Percentiles rank a stretch among this genome's conserved stretches.
Evolutionary conservation across 257 asterid species (phyloP).

Genomic region (Anisodus tanguticus): DNA sequence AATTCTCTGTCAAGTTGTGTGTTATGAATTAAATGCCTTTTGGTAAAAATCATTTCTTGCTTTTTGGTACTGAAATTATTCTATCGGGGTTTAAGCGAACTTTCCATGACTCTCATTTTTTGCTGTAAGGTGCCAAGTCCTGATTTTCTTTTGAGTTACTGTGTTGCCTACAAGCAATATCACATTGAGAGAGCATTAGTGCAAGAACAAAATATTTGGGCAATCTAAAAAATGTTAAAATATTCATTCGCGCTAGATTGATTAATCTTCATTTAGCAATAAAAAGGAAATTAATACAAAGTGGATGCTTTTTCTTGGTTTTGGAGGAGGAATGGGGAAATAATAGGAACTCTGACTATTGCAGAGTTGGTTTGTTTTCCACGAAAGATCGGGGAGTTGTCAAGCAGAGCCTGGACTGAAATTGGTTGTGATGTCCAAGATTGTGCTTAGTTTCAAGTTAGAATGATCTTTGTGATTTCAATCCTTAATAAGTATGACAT

Average conservation of each 20-base stretch:
- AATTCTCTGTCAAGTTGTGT: neutral
- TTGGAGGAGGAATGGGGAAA: neutral
- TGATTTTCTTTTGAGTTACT: neutral
- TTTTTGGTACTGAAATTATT: too few species aligned
- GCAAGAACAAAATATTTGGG: neutral
- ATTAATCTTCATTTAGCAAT: neutral
- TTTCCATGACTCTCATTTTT: neutral
- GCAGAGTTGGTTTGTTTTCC: neutral
- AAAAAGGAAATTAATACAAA: neutral
- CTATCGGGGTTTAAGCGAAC: neutral
- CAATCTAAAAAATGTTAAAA: neutral
- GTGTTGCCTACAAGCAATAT: neutral
- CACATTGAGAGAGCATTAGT: neutral
- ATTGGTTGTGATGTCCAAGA: neutral
- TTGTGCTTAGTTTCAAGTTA: neutral
- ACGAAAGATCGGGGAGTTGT: neutral
- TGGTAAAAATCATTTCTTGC: too few species aligned
- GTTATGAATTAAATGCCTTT: neutral
- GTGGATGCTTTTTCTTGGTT: neutral
- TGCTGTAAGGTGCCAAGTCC: neutral
- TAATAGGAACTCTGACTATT: neutral
- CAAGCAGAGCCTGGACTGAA: neutral
- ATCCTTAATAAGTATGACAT: neutral
- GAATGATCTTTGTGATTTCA: neutral
- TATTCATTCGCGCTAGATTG: neutral